phyloP scores from a whole-genome alignment of 345 rosid species.

The Linum lewisii region DNA sequence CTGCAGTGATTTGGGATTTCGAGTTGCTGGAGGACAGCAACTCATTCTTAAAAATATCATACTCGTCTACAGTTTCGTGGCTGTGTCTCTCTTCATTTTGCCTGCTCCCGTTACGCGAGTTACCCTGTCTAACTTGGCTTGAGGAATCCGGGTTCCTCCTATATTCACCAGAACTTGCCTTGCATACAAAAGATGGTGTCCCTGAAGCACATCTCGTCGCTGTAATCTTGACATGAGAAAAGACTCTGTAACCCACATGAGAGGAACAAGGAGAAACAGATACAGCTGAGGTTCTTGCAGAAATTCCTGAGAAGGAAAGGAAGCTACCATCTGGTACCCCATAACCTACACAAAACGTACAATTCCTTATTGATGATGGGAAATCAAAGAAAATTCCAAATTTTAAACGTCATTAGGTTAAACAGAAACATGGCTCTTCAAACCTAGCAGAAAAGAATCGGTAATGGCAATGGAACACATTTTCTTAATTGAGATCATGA shows the following conservation, averaged over 20 bases:
- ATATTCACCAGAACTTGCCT: slow-evolving; percentile 47
- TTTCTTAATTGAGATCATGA: no score
- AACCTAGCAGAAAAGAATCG: no score
- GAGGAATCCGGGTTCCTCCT: slow-evolving; percentile 67
- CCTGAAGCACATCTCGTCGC: slow-evolving; percentile 24
- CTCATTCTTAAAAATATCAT: slow-evolving; percentile 54
- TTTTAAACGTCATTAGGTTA: no score
- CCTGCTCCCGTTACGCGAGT: slow-evolving; percentile 51
- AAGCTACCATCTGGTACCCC: slow-evolving; percentile 36
- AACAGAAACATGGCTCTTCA: no score
- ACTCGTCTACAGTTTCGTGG: slow-evolving; percentile 44
- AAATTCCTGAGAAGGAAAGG: slow-evolving; percentile 37
- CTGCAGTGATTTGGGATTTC: slow-evolving; percentile 61
- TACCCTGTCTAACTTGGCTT: slow-evolving; percentile 46
- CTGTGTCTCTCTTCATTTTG: slow-evolving; percentile 47
- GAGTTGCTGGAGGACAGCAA: slow-evolving; percentile 46
- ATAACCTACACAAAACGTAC: slow-evolving; percentile 37
- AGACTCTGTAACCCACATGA: slow-evolving; percentile 16
- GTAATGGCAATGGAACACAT: no score
- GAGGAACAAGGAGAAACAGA: slow-evolving; percentile 28
- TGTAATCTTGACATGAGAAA: slow-evolving; percentile 26
- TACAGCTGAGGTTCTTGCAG: slow-evolving; percentile 32
- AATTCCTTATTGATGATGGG: not conserved
- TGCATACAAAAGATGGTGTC: slow-evolving; percentile 40
- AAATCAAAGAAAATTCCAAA: not conserved